These are phyloP conservation scores for Lipomyces anomalus DNA, from an alignment of 805 yeast species.

Conservation along the genomic window DNA sequence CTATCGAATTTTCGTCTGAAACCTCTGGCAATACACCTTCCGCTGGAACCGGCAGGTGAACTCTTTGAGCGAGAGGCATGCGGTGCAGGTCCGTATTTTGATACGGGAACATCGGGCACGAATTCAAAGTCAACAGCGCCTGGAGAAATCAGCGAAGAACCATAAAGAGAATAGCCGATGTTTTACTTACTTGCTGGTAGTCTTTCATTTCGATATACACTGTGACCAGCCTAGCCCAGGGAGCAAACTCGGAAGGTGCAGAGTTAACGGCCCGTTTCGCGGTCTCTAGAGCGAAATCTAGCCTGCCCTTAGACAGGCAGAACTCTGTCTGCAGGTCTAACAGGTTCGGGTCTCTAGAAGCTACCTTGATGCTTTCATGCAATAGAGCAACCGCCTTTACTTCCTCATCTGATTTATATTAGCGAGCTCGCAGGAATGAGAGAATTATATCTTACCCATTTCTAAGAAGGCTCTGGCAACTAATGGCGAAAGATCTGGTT, in stretches of 20 bases:
- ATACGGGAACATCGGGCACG: conserved; percentile 62
- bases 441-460: conserved; percentile 23
- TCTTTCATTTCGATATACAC: conserved; percentile 54
- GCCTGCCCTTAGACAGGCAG: conserved; percentile 49
- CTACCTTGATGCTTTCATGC: conserved; percentile 37
- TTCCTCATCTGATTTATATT: conserved; percentile 37
- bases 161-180: not conserved
- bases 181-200: conserved; percentile 32
- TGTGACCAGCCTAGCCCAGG: conserved; percentile 63
- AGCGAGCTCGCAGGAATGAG: not conserved
- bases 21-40: conserved; percentile 47
- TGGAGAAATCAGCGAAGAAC: conserved; percentile 19
- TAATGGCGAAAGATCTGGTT: conserved; percentile 51
- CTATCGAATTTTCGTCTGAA: conserved; percentile 31
- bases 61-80: conserved; percentile 41
- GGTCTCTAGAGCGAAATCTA: conserved; percentile 50
- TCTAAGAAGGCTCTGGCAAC: conserved; percentile 34
- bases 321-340: conserved; percentile 60
- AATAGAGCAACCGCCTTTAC: conserved; percentile 44
- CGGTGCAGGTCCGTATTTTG: conserved; percentile 43
- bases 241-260: conserved; percentile 68
- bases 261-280: conserved; percentile 58
- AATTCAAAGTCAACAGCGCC: conserved; percentile 65
- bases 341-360: conserved; percentile 54
- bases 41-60: conserved; percentile 46